Evolutionary conservation across 495 filamentous ascomycete genomes (phyloP).

Genomic region (Elasticomyces elasticus): DNA sequence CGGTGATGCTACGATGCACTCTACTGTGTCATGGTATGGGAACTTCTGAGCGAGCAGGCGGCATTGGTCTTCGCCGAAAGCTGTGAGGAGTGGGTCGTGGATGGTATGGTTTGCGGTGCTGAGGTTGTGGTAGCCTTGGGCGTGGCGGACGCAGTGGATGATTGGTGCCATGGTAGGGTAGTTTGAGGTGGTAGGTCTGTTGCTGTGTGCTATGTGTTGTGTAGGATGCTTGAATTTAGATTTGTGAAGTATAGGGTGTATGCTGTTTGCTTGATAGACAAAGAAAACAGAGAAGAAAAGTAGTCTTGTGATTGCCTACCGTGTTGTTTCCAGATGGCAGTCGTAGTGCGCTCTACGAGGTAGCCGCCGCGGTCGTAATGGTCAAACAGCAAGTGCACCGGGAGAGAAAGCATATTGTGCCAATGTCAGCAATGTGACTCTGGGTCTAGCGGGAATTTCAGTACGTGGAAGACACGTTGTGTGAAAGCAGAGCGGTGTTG

Average conservation of each 20-base stretch:
- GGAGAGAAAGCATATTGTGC: no score
- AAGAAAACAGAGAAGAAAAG: not conserved
- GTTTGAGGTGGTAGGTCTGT: not conserved
- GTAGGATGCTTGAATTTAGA: not conserved
- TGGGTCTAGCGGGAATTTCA: no score
- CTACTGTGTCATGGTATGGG: constrained; percentile 54
- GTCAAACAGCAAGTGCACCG: no score
- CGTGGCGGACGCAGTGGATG: constrained; percentile 30
- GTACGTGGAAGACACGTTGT: no score
- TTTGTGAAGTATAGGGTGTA: not conserved
- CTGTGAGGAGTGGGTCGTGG: constrained; percentile 68
- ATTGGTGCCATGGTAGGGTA: constrained; percentile 13
- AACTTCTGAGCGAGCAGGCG: constrained; percentile 49
- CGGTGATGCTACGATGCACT: constrained; percentile 70
- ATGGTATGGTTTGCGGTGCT: constrained; percentile 57
- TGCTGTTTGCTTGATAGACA: not conserved
- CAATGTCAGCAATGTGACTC: no score
- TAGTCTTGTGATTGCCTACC: not conserved
- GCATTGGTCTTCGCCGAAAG: constrained; percentile 70
- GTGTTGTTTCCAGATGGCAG: no score
- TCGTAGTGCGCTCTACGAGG: no score
- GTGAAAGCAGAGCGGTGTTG: no score
- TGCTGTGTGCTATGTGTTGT: not conserved
- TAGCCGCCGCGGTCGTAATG: no score
- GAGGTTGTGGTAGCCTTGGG: constrained; percentile 78